phyloP scores from a whole-genome alignment of 2,329 filamentous ascomycete genomes.

The Bipolaris oryzae region DNA sequence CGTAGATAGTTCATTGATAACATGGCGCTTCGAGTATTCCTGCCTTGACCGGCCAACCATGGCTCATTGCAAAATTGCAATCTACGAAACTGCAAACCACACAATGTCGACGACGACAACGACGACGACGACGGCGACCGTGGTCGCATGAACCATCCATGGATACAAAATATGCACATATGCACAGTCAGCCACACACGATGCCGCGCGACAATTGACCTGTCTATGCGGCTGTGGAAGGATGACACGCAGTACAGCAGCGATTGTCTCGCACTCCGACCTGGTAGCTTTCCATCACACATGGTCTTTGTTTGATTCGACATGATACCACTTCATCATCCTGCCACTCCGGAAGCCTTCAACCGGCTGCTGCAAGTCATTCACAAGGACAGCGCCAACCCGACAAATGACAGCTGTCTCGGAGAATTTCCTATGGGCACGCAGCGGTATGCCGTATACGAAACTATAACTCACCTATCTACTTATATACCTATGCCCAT shows the following conservation, averaged over 20 bases:
- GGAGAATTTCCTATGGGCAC: conserved; percentile 1
- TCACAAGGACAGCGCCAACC: conserved; percentile 2
- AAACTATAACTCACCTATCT: not conserved
- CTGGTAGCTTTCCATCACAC: not conserved
- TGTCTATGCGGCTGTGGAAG: conserved; percentile 7
- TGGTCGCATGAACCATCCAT: not conserved
- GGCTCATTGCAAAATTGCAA: conserved; percentile 5
- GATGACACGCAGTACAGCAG: conserved; percentile 13
- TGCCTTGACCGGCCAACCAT: conserved; percentile 4
- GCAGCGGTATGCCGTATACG: not conserved
- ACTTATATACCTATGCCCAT: not conserved
- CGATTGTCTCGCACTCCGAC: not conserved
- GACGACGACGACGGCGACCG: not conserved
- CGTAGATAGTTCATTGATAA: conserved; percentile 8
- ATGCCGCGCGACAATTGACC: conserved; percentile 6
- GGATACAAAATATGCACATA: not conserved
- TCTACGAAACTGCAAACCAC: not conserved
- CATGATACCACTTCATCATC: not conserved
- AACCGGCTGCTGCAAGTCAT: conserved; percentile 6
- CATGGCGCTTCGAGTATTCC: conserved; percentile 8
- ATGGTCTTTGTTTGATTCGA: not conserved
- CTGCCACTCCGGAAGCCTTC: not conserved
- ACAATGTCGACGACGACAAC: not conserved
- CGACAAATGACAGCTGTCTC: not conserved
- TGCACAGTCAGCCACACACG: conserved; percentile 11